Conservation (phyloP, 768 basidiomycete genomes). For the Xerocomus potaroensis region DNA sequence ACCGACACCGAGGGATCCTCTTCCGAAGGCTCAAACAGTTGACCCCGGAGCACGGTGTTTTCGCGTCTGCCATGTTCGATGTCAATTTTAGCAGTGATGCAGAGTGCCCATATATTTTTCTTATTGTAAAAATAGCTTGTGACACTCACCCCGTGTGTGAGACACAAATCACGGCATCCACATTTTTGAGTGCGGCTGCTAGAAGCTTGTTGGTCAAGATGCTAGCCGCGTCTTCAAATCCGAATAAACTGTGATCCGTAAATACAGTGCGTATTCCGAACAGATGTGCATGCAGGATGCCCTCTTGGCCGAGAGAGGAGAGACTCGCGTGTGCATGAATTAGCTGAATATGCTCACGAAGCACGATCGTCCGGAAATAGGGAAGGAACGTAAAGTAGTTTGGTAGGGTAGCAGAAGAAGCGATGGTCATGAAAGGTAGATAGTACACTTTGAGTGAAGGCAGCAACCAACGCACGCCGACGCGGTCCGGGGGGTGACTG, state of each 20-base stretch:
- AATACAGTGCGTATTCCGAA: constrained; percentile 89
- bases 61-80: constrained; percentile 63
- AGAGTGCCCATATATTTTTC: too few species aligned
- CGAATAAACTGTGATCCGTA: constrained; percentile 96
- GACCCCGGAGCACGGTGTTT: constrained; percentile 88
- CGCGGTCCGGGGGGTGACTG: constrained; percentile 78
- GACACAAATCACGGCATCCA: constrained; percentile 93
- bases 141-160: constrained; percentile 87
- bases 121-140: too few species aligned
- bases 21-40: constrained; percentile 55
- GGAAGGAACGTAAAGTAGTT: constrained; percentile 92
- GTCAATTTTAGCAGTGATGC: neutral
- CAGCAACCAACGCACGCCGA: constrained; percentile 85
- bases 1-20: constrained; percentile 41
- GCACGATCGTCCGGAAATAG: constrained; percentile 82
- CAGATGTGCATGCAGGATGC: constrained; percentile 81
- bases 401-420: constrained; percentile 89
- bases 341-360: constrained; percentile 81
- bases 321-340: constrained; percentile 92
- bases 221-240: constrained; percentile 95
- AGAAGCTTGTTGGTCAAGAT: constrained; percentile 97
- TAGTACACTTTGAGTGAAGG: constrained; percentile 92
- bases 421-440: constrained; percentile 84
- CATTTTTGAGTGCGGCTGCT: constrained; percentile 79
- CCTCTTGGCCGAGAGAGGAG: constrained; percentile 89